phyloP scores from a whole-genome alignment of 2,329 filamentous ascomycete genomes.

The Clarireedia paspali region DNA sequence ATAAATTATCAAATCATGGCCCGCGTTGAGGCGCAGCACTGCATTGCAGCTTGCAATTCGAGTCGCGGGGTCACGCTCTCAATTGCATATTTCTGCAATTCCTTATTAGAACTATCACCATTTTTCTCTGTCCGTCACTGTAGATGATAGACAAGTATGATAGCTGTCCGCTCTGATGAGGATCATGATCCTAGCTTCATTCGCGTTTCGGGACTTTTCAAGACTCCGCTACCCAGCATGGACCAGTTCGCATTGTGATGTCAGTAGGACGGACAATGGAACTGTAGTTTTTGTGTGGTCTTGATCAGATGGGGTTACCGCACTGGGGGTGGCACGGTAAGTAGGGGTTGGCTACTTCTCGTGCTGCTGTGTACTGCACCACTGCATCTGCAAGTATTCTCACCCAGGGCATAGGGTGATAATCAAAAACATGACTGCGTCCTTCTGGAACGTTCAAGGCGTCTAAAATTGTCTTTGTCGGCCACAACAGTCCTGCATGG shows the following conservation, averaged over 20 bases:
- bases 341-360: background rate
- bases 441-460: conserved; percentile 7
- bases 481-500: background rate
- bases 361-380: background rate
- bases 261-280: background rate
- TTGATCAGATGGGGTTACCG: conserved; percentile 2
- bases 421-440: background rate
- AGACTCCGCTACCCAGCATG: too few species aligned
- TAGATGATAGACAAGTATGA: background rate
- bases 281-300: background rate
- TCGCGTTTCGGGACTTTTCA: background rate
- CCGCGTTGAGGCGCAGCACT: conserved; percentile 2
- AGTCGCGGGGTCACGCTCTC: conserved; percentile 3
- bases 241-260: background rate
- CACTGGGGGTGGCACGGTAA: background rate
- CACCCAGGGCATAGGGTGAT: too few species aligned
- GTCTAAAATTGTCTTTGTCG: background rate
- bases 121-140: too few species aligned
- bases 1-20: background rate
- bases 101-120: background rate
- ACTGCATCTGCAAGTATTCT: too few species aligned
- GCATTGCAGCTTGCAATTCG: background rate
- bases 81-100: conserved; percentile 4
- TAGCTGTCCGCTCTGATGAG: background rate
- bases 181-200: background rate